These are phyloP conservation scores for Dictyophora rubrovolvata DNA, from an alignment of 768 basidiomycete genomes.

Conservation along the genomic window DNA sequence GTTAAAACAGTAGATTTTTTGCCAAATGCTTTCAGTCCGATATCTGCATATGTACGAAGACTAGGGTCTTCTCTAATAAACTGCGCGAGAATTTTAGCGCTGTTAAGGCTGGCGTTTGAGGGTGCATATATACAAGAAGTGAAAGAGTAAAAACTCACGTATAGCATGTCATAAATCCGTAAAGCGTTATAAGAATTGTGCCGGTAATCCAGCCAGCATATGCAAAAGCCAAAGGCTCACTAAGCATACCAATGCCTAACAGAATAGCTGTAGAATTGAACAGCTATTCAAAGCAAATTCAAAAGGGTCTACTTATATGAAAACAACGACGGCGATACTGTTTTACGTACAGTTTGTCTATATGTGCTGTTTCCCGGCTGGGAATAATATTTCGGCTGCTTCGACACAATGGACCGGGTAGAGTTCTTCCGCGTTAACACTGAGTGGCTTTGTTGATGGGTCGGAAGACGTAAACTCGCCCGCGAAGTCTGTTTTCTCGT, in stretches of 20 bases:
- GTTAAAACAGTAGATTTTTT: conserved; percentile 54
- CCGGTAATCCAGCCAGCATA: conserved; percentile 86
- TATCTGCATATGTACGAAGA: conserved; percentile 78
- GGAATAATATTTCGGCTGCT: conserved; percentile 23
- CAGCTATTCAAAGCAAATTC: conserved; percentile 35
- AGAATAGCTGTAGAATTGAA: conserved; percentile 84
- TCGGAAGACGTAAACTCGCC: background rate
- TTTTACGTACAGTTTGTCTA: conserved; percentile 3
- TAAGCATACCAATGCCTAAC: conserved; percentile 81
- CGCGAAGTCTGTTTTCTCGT: no score
- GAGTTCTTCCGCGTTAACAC: background rate
- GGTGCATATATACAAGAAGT: background rate
- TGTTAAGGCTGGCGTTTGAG: conserved; percentile 20
- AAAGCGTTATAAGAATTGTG: conserved; percentile 59
- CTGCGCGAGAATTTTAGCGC: conserved; percentile 77
- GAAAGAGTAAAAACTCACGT: conserved; percentile 40
- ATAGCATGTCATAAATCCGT: conserved; percentile 77
- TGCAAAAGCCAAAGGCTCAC: conserved; percentile 83
- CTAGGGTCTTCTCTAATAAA: conserved; percentile 62
- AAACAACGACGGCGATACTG: background rate
- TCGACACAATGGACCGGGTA: conserved; percentile 8
- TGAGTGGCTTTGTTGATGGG: background rate
- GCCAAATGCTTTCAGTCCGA: conserved; percentile 85
- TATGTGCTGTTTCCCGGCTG: conserved; percentile 46
- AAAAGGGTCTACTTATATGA: background rate